phyloP scores from a whole-genome alignment of 2,329 filamentous ascomycete species.

The Penicillium sp. region DNA sequence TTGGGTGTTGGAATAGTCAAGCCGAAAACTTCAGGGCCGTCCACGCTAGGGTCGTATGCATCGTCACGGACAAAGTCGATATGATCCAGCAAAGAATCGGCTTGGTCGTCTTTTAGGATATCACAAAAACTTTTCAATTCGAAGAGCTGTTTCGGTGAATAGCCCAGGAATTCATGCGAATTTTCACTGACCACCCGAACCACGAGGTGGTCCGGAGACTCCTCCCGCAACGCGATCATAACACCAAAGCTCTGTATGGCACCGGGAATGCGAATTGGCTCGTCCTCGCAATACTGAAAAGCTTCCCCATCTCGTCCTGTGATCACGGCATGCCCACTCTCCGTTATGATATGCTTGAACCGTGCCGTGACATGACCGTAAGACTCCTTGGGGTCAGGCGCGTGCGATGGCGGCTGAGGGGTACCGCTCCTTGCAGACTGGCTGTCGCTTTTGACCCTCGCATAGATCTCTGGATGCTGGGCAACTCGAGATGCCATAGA shows the following conservation, averaged over 20 bases:
- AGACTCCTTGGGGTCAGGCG: conserved; percentile 39
- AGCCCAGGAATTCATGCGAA: conserved; percentile 74
- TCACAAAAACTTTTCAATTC: conserved; percentile 77
- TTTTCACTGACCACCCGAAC: conserved; percentile 84
- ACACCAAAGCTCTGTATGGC: conserved; percentile 83
- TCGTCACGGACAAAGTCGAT: conserved; percentile 88
- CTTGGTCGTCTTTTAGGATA: conserved; percentile 81
- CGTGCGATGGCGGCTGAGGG: conserved; percentile 6
- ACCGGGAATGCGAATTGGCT: conserved; percentile 84
- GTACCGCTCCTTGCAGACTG: conserved; percentile 19
- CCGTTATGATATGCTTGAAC: conserved; percentile 78
- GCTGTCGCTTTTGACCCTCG: conserved; percentile 19
- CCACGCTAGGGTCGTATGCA: conserved; percentile 73
- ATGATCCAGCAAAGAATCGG: conserved; percentile 82
- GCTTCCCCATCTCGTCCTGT: conserved; percentile 75
- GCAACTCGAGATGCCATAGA: conserved; percentile 28
- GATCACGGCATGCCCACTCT: conserved; percentile 80
- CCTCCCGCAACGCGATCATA: conserved; percentile 71
- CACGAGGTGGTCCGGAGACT: conserved; percentile 68
- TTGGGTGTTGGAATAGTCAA: conserved; percentile 70
- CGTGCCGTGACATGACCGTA: conserved; percentile 69
- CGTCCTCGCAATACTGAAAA: conserved; percentile 84
- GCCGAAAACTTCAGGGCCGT: conserved; percentile 86
- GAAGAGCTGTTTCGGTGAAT: conserved; percentile 78
- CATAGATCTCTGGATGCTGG: conserved; percentile 31